phyloP scores from a whole-genome alignment of 176 grass and related monocot genomes.

The Alloteropsis semialata region DNA sequence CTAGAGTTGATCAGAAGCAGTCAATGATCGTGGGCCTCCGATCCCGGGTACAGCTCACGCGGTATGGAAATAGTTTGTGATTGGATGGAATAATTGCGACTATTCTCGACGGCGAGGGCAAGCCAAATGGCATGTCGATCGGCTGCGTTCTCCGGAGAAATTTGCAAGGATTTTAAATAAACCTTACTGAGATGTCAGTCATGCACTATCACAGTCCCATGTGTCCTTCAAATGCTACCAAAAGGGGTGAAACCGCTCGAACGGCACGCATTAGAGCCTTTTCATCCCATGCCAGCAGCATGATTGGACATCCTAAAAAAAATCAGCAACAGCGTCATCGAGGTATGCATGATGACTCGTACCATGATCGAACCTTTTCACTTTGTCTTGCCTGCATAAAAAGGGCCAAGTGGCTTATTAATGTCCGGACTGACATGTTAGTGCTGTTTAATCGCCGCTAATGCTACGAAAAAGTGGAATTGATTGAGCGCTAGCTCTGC shows the following conservation, averaged over 20 bases:
- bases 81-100: background rate
- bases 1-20: background rate
- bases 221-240: background rate
- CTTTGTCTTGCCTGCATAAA: background rate
- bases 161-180: background rate
- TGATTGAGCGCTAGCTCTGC: background rate
- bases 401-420: background rate
- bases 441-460: background rate
- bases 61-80: background rate
- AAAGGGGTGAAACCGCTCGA: background rate
- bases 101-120: background rate
- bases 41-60: background rate
- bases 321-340: background rate
- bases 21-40: conserved; percentile 31
- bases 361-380: background rate
- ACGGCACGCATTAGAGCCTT: background rate
- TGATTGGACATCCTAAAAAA: background rate
- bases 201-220: background rate
- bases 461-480: background rate
- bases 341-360: background rate
- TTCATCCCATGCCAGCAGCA: background rate
- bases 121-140: background rate
- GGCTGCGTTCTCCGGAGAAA: background rate
- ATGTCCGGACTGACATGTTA: background rate
- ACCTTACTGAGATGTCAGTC: background rate